phyloP scores from a whole-genome alignment of 192 early-diverging fungal species.

The Ambispora gerdemannii region DNA sequence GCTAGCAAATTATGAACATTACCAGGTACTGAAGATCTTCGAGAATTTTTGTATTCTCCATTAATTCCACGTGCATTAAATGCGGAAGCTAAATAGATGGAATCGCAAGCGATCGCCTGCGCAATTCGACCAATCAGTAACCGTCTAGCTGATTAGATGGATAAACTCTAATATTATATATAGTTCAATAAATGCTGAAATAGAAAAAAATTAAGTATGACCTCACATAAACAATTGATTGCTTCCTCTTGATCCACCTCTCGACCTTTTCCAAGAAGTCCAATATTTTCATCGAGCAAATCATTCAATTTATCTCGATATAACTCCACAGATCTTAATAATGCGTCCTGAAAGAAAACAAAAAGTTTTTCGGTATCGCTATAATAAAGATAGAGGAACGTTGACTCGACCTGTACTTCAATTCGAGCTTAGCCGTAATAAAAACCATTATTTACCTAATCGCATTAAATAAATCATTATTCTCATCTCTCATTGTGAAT shows the following conservation, averaged over 20 bases:
- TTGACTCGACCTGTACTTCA: not conserved
- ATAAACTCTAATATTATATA: conserved; percentile 4
- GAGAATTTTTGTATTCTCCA: not conserved
- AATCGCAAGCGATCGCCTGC: conserved; percentile 21
- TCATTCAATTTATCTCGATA: conserved; percentile 16
- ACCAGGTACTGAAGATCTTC: conserved; percentile 7
- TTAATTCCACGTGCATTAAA: conserved; percentile 6
- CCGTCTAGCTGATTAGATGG: conserved; percentile 10
- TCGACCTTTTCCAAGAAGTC: not conserved
- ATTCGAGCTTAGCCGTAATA: not conserved
- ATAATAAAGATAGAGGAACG: not conserved
- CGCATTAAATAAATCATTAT: conserved; percentile 3
- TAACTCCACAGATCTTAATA: conserved; percentile 7
- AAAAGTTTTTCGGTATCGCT: not conserved
- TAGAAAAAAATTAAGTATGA: not conserved
- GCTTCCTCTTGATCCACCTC: not conserved
- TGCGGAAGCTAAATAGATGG: not conserved
- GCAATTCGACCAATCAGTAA: conserved; percentile 23
- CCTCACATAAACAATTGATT: conserved; percentile 3
- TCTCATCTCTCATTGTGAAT: not conserved
- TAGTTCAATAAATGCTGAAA: not conserved
- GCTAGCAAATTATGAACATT: not conserved
- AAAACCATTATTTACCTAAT: not conserved
- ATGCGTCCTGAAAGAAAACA: conserved; percentile 2
- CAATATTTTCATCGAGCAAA: conserved; percentile 15